Evolutionary conservation across 2,329 filamentous ascomycete species (phyloP).

Genomic region (Talaromyces albobiverticillius): DNA sequence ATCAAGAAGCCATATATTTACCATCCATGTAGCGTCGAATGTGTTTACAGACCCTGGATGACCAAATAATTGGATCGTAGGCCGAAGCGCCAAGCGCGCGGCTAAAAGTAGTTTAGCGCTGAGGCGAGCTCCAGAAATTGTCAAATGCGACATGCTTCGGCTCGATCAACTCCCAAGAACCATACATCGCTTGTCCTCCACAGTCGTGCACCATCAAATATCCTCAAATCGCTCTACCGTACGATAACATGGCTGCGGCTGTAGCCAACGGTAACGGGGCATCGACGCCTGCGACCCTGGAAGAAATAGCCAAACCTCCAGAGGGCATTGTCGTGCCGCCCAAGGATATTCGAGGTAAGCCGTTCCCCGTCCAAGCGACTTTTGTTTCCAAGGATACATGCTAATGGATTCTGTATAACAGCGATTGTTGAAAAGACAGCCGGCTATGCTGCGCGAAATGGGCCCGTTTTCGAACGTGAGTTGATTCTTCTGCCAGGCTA

Average conservation of each 20-base stretch:
- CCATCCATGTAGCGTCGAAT: no score
- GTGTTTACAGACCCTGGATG: no score
- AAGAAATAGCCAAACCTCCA: conserved; percentile 72
- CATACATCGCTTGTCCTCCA: neutral
- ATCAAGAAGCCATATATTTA: no score
- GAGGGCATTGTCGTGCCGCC: conserved; percentile 81
- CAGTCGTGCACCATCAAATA: neutral
- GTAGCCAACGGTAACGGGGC: conserved; percentile 34
- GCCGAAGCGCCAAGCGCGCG: conserved; percentile 10
- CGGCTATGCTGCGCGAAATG: conserved; percentile 73
- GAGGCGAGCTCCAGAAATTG: neutral
- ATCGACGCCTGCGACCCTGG: conserved; percentile 36
- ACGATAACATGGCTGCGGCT: conserved; percentile 37
- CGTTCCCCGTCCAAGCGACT: neutral
- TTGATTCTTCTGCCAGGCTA: neutral
- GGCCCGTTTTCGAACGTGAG: conserved; percentile 59
- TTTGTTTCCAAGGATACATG: conserved; percentile 8
- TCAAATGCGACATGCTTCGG: conserved; percentile 1
- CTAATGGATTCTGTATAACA: conserved; percentile 30
- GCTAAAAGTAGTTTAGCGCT: neutral
- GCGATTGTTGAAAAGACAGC: conserved; percentile 89
- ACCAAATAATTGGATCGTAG: no score
- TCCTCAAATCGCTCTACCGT: neutral
- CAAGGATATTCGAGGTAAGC: conserved; percentile 69
- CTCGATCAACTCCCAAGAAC: no score